These are phyloP conservation scores for Rugonectria rugulosa DNA, from an alignment of 2,329 filamentous ascomycete species.

Conservation along the genomic window DNA sequence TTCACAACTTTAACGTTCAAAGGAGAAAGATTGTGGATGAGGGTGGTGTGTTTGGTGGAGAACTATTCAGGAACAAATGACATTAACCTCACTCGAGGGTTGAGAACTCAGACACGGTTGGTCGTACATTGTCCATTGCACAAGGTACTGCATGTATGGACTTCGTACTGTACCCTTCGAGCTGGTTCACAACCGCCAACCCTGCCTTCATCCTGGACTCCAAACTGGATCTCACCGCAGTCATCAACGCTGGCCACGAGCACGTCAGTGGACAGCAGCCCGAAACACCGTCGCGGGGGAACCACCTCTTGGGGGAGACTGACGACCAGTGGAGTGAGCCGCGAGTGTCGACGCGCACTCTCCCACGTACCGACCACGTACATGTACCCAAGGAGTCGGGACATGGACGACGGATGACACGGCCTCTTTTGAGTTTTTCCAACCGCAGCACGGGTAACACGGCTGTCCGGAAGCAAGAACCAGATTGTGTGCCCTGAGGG, in stretches of 20 bases:
- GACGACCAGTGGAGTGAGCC: conserved; percentile 19
- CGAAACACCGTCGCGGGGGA: background rate
- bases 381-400: conserved; percentile 6
- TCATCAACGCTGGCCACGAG: background rate
- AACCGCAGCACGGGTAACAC: conserved; percentile 1
- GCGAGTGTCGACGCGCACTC: conserved; percentile 21
- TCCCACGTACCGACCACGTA: conserved; percentile 9
- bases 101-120: background rate
- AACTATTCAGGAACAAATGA: background rate
- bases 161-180: background rate
- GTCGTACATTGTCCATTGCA: background rate
- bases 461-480: conserved; percentile 8
- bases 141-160: too few species aligned
- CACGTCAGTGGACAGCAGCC: conserved; percentile 7
- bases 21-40: conserved; percentile 6
- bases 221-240: background rate
- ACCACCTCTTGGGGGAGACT: conserved; percentile 5
- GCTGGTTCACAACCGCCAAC: background rate
- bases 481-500: background rate
- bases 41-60: conserved; percentile 9
- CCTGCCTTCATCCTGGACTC: background rate
- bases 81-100: background rate
- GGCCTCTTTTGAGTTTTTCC: conserved; percentile 2
- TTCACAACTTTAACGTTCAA: conserved; percentile 21
- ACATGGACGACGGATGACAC: conserved; percentile 7